phyloP scores from a whole-genome alignment of 202 grass and related monocot genomes.

The Setaria viridis region DNA sequence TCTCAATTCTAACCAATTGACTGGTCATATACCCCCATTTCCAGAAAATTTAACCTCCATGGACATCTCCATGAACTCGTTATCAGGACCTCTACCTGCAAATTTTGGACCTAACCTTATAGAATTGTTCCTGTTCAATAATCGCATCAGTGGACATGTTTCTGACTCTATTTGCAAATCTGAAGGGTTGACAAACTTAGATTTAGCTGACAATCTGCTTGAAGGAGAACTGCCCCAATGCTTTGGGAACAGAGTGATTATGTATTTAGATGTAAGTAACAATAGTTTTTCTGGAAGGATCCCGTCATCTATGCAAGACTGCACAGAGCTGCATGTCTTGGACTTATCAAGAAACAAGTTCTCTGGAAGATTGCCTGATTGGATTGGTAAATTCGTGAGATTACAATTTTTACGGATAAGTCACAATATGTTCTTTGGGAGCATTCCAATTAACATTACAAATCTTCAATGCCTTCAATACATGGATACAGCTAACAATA shows the following conservation, averaged over 20 bases:
- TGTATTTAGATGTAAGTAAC: not conserved
- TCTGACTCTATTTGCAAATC: not conserved
- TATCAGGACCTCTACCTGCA: not conserved
- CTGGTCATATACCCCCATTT: slow-evolving; percentile 21
- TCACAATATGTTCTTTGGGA: slow-evolving; percentile 43
- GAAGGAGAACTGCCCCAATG: slow-evolving; percentile 17
- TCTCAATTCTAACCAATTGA: not conserved
- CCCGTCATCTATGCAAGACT: not conserved
- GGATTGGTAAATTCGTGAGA: not conserved
- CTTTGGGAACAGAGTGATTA: not conserved
- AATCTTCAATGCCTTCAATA: slow-evolving; percentile 16
- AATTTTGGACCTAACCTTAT: not conserved
- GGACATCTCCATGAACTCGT: slow-evolving; percentile 21
- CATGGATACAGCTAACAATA: slow-evolving; percentile 32
- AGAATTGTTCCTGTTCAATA: not conserved
- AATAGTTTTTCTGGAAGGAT: slow-evolving; percentile 25
- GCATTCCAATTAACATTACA: slow-evolving; percentile 25
- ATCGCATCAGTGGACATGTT: not conserved
- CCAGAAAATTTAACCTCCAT: not conserved
- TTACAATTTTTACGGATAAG: slow-evolving; percentile 22
- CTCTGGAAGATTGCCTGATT: slow-evolving; percentile 17
- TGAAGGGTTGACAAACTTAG: not conserved
- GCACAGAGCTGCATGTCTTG: not conserved
- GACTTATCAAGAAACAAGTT: slow-evolving; percentile 39
- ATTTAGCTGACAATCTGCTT: slow-evolving; percentile 30